Evolutionary conservation across 768 basidiomycete species (phyloP).

Genomic region (Lentinula aciculospora): DNA sequence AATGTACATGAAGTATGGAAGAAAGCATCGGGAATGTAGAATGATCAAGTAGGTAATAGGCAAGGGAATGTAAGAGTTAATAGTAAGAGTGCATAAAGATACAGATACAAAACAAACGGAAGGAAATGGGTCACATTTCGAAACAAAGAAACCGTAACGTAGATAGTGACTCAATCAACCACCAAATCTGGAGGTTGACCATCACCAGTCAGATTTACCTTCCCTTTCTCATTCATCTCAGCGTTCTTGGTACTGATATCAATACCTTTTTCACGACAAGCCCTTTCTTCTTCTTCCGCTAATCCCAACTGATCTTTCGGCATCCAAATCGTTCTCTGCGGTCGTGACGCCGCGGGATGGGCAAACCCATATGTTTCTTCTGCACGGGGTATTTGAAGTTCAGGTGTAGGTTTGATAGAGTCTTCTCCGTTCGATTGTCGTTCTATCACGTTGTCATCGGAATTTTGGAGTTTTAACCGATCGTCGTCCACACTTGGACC

Average conservation of each 20-base stretch:
- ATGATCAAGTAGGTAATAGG: too few relatives aligned
- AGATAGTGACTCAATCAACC: slow-evolving; percentile 9
- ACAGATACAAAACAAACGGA: too few relatives aligned
- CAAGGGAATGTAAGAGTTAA: too few relatives aligned
- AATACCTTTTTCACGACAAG: slow-evolving; percentile 48
- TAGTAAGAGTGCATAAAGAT: too few relatives aligned
- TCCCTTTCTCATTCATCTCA: slow-evolving; percentile 56
- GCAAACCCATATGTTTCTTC: slow-evolving; percentile 67
- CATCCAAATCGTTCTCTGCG: slow-evolving; percentile 82
- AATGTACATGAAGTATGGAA: too few relatives aligned
- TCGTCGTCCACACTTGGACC: slow-evolving; percentile 1
- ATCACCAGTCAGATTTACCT: slow-evolving; percentile 42
- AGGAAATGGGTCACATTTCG: too few relatives aligned
- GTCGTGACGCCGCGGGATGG: slow-evolving; percentile 74
- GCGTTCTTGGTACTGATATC: slow-evolving; percentile 43
- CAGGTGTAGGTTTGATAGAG: slow-evolving; percentile 10
- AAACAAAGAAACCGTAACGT: too few relatives aligned
- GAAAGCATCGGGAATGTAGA: too few relatives aligned
- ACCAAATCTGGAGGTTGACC: slow-evolving; percentile 29
- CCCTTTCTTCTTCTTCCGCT: slow-evolving; percentile 54
- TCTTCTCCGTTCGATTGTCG: not conserved
- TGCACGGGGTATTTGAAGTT: slow-evolving; percentile 12
- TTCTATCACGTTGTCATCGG: not conserved
- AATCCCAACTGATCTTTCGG: slow-evolving; percentile 69
- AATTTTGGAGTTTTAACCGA: slow-evolving; percentile 1